Evolutionary conservation across 768 basidiomycete genomes (phyloP).

Genomic region (Amanita inopinata): DNA sequence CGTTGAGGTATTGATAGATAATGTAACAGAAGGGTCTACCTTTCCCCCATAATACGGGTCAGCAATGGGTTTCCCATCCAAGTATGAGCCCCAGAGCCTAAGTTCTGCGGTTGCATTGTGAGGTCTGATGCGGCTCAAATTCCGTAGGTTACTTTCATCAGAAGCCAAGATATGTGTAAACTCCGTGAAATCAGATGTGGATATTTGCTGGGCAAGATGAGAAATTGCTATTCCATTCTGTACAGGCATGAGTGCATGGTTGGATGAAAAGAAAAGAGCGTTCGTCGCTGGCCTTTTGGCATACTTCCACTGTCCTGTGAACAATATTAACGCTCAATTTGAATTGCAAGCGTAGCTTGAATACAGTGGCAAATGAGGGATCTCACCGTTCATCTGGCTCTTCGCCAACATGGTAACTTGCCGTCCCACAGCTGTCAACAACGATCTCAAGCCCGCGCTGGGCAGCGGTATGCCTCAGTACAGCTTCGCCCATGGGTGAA

Average conservation of each 20-base stretch:
- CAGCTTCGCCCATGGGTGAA: slow-evolving; percentile 89
- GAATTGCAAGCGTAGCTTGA: neutral
- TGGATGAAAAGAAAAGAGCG: neutral
- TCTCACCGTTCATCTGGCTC: slow-evolving; percentile 71
- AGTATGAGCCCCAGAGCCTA: slow-evolving; percentile 73
- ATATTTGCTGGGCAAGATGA: slow-evolving; percentile 61
- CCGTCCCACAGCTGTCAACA: slow-evolving; percentile 83
- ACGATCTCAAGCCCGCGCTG: slow-evolving; percentile 56
- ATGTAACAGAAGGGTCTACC: slow-evolving; percentile 25
- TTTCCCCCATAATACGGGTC: slow-evolving; percentile 81
- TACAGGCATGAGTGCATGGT: slow-evolving; percentile 4
- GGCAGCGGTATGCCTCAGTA: slow-evolving; percentile 58
- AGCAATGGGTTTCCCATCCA: slow-evolving; percentile 58
- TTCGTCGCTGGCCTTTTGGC: slow-evolving; percentile 48
- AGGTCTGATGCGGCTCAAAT: slow-evolving; percentile 44
- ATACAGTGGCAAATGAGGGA: slow-evolving; percentile 1
- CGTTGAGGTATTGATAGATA: neutral
- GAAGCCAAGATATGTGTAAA: slow-evolving; percentile 86
- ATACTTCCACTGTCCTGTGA: slow-evolving; percentile 56
- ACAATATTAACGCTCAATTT: neutral
- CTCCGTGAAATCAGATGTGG: slow-evolving; percentile 50
- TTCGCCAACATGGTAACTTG: slow-evolving; percentile 76
- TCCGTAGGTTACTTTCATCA: slow-evolving; percentile 65
- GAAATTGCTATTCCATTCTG: slow-evolving; percentile 68
- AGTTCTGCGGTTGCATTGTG: slow-evolving; percentile 50